Percentiles rank a stretch among this genome's conserved stretches.
These are phyloP conservation scores for Pueraria montana DNA, from an alignment of 306 rosid genomes.

Conservation along the genomic window DNA sequence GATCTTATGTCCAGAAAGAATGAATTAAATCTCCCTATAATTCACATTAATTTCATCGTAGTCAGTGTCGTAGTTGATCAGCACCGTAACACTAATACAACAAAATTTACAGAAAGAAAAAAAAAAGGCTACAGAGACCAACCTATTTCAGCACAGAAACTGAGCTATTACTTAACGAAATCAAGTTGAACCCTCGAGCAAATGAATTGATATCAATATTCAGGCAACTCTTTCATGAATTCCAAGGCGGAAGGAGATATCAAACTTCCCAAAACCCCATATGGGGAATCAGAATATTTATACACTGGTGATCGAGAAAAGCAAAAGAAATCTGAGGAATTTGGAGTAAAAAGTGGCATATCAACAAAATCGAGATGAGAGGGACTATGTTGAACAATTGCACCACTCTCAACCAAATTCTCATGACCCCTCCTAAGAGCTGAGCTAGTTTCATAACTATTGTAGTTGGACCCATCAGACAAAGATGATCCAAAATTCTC, in stretches of 20 bases:
- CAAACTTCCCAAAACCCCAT: slow-evolving; percentile 53
- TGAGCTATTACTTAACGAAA: not conserved
- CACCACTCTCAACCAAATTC: slow-evolving; percentile 14
- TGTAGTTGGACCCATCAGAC: slow-evolving; percentile 43
- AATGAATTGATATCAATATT: slow-evolving; percentile 53
- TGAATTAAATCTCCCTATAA: slow-evolving; percentile 48
- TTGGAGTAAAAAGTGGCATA: slow-evolving; percentile 77
- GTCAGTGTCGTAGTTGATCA: slow-evolving; percentile 1
- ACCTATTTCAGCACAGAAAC: not conserved
- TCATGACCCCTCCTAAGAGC: slow-evolving; percentile 49
- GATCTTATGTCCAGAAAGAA: slow-evolving; percentile 49
- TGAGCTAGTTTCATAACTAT: slow-evolving; percentile 48
- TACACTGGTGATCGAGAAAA: slow-evolving; percentile 46
- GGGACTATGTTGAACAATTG: slow-evolving; percentile 12
- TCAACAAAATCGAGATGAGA: slow-evolving; percentile 46
- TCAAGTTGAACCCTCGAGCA: not conserved
- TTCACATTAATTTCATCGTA: slow-evolving; percentile 32
- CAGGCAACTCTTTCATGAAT: slow-evolving; percentile 73
- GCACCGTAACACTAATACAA: slow-evolving; percentile 6
- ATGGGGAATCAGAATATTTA: slow-evolving; percentile 58
- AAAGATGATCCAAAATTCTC: slow-evolving; percentile 50
- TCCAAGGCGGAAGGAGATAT: slow-evolving; percentile 77
- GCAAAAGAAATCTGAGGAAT: slow-evolving; percentile 57
- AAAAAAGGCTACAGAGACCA: not conserved
- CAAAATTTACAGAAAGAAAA: slow-evolving; percentile 26